Base-by-base conservation (phyloP, 176 grass and related monocot genomes). In the Musa troglodytarum region DNA sequence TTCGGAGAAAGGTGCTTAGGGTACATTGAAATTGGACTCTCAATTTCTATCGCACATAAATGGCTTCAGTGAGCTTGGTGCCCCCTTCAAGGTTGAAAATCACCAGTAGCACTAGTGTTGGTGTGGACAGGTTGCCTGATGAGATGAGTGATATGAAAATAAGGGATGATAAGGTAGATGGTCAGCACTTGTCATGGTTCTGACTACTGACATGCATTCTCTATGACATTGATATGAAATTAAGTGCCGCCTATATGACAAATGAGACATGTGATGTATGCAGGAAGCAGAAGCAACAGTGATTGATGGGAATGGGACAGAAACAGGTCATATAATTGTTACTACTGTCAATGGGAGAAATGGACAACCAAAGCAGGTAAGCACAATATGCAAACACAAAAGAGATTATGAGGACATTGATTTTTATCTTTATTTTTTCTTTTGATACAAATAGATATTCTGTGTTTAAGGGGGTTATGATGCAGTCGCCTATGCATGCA, bases 151-250 rank as follows among this genome's bases (percentile, higher is more conserved):
- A 88, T 65, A 86, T 96, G 92, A 88, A 77, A 59, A 90, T 96
- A 82, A 86, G 83, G 72, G 92, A 91, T 82, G 92, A 92, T 61
- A 96, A 96, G 84, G 92, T 96, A 82, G 17, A n/a, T 54, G 7
- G 54, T 11, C 61, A 13, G 10, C 3, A 68, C 50, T 22, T 55
- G 65, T 68, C 12, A 43, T 34, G 24, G 28, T 34, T 13, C 5
- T 49, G 56, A 57, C 13, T 11, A 57, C 14, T 76, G 28, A 63
- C 63, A 73, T 54, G 11, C 20, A 73, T 63, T 76, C 55, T 57
- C 55, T 57, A 57, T 57, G 12, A 57, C 14, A 17, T 57, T 57
- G 17, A 16, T 14, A 57, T 57, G 1, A 57, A 57, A 43, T 4
- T 16, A 57, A 16, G 55, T 16, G 12, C 14, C 17, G 19, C 55